Evolutionary conservation across 1,284 basidiomycete species (phyloP).

Genomic region (Sporisorium scitamineum): DNA sequence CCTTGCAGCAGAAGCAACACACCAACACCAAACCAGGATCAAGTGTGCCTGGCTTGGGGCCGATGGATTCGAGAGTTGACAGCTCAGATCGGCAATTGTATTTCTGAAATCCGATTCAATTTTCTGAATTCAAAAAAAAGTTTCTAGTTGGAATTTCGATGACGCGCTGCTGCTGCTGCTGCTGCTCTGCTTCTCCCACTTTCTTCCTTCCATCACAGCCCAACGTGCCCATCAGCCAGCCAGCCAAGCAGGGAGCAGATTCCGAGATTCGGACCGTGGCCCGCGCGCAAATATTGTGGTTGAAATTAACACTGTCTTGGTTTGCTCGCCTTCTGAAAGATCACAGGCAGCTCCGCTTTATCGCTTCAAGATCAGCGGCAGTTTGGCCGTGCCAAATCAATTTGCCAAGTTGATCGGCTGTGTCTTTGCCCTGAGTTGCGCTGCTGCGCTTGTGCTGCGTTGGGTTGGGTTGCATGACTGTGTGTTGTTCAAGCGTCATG

Average conservation of each 20-base stretch:
- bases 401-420: not conserved
- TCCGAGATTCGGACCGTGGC: slow-evolving; percentile 31
- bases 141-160: slow-evolving; percentile 5
- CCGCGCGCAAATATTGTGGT: slow-evolving; percentile 33
- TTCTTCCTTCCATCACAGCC: too few species aligned
- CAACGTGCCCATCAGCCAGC: too few species aligned
- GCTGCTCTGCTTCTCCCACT: not conserved
- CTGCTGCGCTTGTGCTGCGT: too few species aligned
- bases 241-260: too few species aligned
- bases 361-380: slow-evolving; percentile 20
- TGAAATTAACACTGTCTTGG: not conserved
- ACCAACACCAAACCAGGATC: not conserved
- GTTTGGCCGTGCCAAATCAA: not conserved
- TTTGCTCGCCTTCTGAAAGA: not conserved
- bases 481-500: too few species aligned
- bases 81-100: not conserved
- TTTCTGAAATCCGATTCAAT: not conserved
- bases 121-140: slow-evolving; percentile 7
- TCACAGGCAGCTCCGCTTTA: not conserved
- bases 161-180: slow-evolving; percentile 19
- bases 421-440: too few species aligned
- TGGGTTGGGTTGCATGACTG: too few species aligned
- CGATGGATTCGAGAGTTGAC: not conserved
- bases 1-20: not conserved
- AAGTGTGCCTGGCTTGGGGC: too few species aligned